Conservation (phyloP, 2,329 filamentous ascomycete genomes). For the Cordyceps militaris region DNA sequence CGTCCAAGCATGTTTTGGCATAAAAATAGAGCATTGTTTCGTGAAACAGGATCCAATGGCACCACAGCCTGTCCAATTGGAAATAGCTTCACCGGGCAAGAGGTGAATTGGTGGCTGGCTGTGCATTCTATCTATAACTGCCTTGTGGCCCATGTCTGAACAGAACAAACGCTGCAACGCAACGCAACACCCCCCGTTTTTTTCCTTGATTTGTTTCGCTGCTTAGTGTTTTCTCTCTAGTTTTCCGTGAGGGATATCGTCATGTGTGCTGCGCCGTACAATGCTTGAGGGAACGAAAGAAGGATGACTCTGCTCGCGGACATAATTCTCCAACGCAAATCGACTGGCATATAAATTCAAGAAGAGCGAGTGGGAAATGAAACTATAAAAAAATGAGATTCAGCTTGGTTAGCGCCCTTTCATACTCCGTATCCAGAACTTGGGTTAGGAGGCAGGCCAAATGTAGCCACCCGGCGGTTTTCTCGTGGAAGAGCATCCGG, state of each 20-base stretch:
- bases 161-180: not conserved
- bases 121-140: conserved; percentile 10
- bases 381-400: not conserved
- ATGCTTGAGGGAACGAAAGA: conserved; percentile 8
- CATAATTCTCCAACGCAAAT: conserved; percentile 3
- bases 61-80: not conserved
- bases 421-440: conserved; percentile 25
- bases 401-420: not conserved
- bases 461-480: conserved; percentile 46
- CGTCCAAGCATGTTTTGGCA: not conserved
- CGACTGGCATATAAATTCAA: not conserved
- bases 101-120: not conserved
- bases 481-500: conserved; percentile 47
- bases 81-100: not conserved
- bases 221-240: not conserved
- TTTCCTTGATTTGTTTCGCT: not conserved
- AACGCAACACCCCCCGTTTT: not conserved
- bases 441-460: conserved; percentile 40
- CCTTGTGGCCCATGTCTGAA: conserved; percentile 10
- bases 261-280: conserved; percentile 12
- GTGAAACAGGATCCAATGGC: too few species aligned
- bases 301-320: conserved; percentile 5
- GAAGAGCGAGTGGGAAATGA: not conserved
- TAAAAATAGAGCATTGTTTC: not conserved
- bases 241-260: conserved; percentile 11